phyloP scores from a whole-genome alignment of 208 protist genomes.

The Porcisia deanei region DNA sequence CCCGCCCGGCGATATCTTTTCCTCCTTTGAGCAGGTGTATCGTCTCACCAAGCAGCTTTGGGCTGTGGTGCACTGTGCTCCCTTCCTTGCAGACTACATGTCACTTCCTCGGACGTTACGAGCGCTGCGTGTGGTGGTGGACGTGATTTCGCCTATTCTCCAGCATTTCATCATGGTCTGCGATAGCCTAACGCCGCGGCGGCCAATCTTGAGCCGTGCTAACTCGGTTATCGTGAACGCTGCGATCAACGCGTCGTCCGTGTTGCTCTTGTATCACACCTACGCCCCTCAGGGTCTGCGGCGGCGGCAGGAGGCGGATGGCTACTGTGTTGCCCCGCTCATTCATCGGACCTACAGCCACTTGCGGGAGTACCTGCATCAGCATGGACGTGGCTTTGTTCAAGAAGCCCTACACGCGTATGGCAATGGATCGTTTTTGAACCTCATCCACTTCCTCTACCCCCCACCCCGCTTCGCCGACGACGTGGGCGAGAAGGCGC shows the following conservation, averaged over 20 bases:
- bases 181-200: slow-evolving; percentile 51
- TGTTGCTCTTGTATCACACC: slow-evolving; percentile 70
- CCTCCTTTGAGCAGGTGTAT: slow-evolving; percentile 75
- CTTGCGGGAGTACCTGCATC: slow-evolving; percentile 43
- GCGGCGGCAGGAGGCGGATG: slow-evolving; percentile 10
- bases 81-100: slow-evolving; percentile 82
- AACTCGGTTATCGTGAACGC: slow-evolving; percentile 83
- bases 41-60: slow-evolving; percentile 76
- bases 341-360: slow-evolving; percentile 49
- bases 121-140: slow-evolving; percentile 71
- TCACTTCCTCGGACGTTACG: slow-evolving; percentile 48
- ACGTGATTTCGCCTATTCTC: slow-evolving; percentile 75
- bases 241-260: slow-evolving; percentile 58
- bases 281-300: slow-evolving; percentile 31
- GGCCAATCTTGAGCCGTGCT: slow-evolving; percentile 69
- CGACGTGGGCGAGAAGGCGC: slow-evolving; percentile 32
- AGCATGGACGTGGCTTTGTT: slow-evolving; percentile 53
- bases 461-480: slow-evolving; percentile 21
- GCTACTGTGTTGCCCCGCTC: slow-evolving; percentile 40
- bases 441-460: slow-evolving; percentile 41
- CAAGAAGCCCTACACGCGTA: slow-evolving; percentile 36
- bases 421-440: slow-evolving; percentile 20
- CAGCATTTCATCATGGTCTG: slow-evolving; percentile 88
- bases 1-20: slow-evolving; percentile 73
- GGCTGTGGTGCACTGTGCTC: slow-evolving; percentile 65